Evolutionary conservation across 2,329 filamentous ascomycete species (phyloP), one percentile per base, ranked within the genome.

Genomic region (Fusarium transvaalense): DNA sequence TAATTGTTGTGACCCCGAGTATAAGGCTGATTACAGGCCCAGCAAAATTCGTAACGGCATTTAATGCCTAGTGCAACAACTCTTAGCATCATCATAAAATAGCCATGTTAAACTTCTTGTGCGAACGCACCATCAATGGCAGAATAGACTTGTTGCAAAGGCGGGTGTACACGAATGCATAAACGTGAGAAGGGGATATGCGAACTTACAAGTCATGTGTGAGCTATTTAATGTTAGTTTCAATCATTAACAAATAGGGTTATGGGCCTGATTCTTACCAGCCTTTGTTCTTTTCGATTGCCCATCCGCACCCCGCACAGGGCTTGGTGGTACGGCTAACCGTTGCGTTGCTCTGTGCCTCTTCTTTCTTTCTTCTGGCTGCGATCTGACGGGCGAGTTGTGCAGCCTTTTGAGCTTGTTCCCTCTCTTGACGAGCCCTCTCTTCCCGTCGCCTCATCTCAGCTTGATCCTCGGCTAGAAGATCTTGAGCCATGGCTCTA

Each of bases 181-280:
- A 14, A 43, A 29, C 31, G 41, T 48, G 43, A 17, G 53, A 52
- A 38, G 53, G 45, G 37, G 10, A 29, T 23, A 10, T 19, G 32
- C 12, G 5, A 58, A 75, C 80, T 77, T 79, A 82, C 81, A 82
- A 52, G 74, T 80, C 78, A 82, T 82, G 45, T 82, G 79, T 14
- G 78, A 74, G 63, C 81, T 82, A 42, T 29, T 56, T 29, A 27
- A 10, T 4, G 68, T 78, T 68, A 80, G 74, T 31, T 9, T 47
- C n/a, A 39, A n/a, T 25, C 21, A 35, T 27, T 3, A 15, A 10
- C 23, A 10, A 19, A 23, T 35, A 35, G 9, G 21, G 27, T 21
- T n/a, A n/a, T n/a, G 10, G 27, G 10, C 25, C 27, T 31, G n/a
- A n/a, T 38, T 75, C 79, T 75, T 56, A 83, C 81, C 82, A 83